These are phyloP conservation scores for Pulveroboletus sp. DNA, from an alignment of 768 basidiomycete species.

Conservation along the genomic window DNA sequence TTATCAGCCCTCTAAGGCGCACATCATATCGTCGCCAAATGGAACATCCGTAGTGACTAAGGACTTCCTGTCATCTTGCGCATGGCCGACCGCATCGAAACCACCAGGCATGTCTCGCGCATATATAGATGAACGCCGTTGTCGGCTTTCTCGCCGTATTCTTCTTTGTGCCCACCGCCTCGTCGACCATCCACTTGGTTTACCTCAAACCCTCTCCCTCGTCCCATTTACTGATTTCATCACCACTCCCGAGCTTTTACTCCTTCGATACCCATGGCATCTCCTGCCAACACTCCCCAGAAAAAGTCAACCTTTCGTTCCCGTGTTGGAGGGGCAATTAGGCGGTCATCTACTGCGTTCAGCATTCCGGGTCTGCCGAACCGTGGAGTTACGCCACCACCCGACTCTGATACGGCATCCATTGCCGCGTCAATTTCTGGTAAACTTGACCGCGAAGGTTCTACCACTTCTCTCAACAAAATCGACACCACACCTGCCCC, in stretches of 20 bases:
- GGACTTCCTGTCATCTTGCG: slow-evolving; percentile 24
- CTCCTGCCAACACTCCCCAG: slow-evolving; percentile 29
- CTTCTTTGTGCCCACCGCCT: slow-evolving; percentile 22
- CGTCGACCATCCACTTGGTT: slow-evolving; percentile 7
- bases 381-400: slow-evolving; percentile 24
- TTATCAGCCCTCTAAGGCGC: slow-evolving; percentile 32
- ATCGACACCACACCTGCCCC: slow-evolving; percentile 34
- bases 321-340: slow-evolving; percentile 59
- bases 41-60: slow-evolving; percentile 16
- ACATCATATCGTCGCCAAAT: slow-evolving; percentile 29
- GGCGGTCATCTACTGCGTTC: slow-evolving; percentile 59
- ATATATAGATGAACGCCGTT: slow-evolving; percentile 27
- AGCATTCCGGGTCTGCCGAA: slow-evolving; percentile 36
- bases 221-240: slow-evolving; percentile 7
- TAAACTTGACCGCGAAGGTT: slow-evolving; percentile 28
- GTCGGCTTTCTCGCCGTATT: slow-evolving; percentile 18
- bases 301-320: slow-evolving; percentile 48
- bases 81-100: slow-evolving; percentile 36
- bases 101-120: slow-evolving; percentile 29
- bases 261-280: slow-evolving; percentile 25
- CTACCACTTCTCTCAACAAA: slow-evolving; percentile 29
- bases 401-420: slow-evolving; percentile 28
- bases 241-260: background rate
- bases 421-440: slow-evolving; percentile 26
- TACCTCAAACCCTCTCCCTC: slow-evolving; percentile 7